Evolutionary conservation across 768 basidiomycete genomes (phyloP).

Genomic region (Myochromella boudieri): DNA sequence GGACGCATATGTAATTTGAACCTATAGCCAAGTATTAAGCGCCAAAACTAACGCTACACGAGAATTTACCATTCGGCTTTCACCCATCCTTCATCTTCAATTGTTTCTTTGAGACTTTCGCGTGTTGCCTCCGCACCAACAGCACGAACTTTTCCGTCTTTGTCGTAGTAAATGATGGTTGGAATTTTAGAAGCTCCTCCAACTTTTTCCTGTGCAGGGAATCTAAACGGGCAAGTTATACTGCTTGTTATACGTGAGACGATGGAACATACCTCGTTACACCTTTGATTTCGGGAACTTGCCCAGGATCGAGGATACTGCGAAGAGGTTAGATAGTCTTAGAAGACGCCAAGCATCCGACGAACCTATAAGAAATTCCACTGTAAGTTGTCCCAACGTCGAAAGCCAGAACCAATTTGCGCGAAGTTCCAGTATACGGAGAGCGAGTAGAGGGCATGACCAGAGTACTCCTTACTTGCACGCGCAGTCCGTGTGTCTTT

Average conservation of each 20-base stretch:
- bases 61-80: slow-evolving; percentile 47
- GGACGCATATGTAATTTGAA: slow-evolving; percentile 33
- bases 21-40: slow-evolving; percentile 15
- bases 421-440: slow-evolving; percentile 34
- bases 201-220: slow-evolving; percentile 45
- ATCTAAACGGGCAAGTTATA: slow-evolving; percentile 29
- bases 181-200: slow-evolving; percentile 52
- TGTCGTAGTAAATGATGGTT: slow-evolving; percentile 48
- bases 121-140: slow-evolving; percentile 48
- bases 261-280: slow-evolving; percentile 35
- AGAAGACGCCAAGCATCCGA: background rate
- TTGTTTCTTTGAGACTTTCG: slow-evolving; percentile 37
- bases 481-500: background rate
- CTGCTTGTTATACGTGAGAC: background rate
- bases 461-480: background rate
- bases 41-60: background rate
- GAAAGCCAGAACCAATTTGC: slow-evolving; percentile 44
- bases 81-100: slow-evolving; percentile 46
- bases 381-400: slow-evolving; percentile 51
- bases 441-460: slow-evolving; percentile 16
- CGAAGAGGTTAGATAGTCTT: background rate
- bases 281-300: slow-evolving; percentile 39
- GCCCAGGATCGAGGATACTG: slow-evolving; percentile 39
- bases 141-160: slow-evolving; percentile 35
- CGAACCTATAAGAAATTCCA: slow-evolving; percentile 41